Percentiles rank a stretch among this genome's conserved stretches.
Evolutionary conservation across 2,329 filamentous ascomycete species (phyloP).

Genomic region (Verruconis gallopava): DNA sequence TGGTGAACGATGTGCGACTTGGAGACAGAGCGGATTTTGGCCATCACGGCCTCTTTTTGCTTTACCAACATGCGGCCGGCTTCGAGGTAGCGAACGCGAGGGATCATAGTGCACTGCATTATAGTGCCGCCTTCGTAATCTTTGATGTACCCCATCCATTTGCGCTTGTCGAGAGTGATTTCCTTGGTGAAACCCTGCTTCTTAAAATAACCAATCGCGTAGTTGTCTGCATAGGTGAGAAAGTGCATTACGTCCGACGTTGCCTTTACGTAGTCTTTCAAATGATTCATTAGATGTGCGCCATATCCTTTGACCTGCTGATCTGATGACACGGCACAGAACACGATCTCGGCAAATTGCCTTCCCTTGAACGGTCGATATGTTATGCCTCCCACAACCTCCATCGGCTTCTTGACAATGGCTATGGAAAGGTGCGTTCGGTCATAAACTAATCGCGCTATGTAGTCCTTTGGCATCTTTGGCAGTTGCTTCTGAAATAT

Average conservation of each 20-base stretch:
- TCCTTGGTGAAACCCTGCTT: constrained; percentile 99
- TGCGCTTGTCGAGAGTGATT: constrained; percentile 76
- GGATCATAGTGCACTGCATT: constrained; percentile 98
- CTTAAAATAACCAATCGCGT: constrained; percentile 97
- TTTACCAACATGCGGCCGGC: constrained; percentile 87
- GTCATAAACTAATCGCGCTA: constrained; percentile 93
- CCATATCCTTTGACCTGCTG: constrained; percentile 99
- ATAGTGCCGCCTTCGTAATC: constrained; percentile 98
- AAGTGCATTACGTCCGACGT: constrained; percentile 98
- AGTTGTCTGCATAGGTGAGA: constrained; percentile 96
- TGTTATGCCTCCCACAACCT: constrained; percentile 88
- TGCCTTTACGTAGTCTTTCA: constrained; percentile 96
- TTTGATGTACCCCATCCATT: constrained; percentile 99
- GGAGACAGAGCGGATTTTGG: constrained; percentile 85
- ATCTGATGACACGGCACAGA: constrained; percentile 93
- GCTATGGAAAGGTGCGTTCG: constrained; percentile 92
- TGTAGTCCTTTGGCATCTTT: constrained; percentile 99
- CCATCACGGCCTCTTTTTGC: constrained; percentile 89
- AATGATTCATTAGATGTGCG: constrained; percentile 91
- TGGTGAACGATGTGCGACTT: constrained; percentile 78
- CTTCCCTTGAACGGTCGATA: constrained; percentile 88
- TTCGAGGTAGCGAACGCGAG: constrained; percentile 87
- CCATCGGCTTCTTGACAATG: constrained; percentile 90
- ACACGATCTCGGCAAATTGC: constrained; percentile 94
- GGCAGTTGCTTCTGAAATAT: constrained; percentile 98